A percentile compares a stretch with the other conserved stretches of the same genome.
phyloP scores from a whole-genome alignment of 192 early-diverging fungal species.

The Phycomyces nitens region DNA sequence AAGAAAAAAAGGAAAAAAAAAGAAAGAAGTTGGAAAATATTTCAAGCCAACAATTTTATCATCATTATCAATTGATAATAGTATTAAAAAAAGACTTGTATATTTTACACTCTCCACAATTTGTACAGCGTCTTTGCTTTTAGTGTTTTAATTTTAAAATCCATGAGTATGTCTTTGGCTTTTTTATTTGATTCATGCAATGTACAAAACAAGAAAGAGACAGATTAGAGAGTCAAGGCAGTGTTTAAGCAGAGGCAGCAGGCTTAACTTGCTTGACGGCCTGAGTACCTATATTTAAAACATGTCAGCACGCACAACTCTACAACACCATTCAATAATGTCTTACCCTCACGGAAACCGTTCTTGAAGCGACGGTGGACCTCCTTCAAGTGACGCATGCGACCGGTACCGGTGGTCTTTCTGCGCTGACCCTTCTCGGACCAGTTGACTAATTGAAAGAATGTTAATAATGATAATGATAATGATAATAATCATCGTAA shows the following conservation, averaged over 20 bases:
- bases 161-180: too few species aligned
- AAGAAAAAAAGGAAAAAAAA: too few species aligned
- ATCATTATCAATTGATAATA: too few species aligned
- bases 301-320: not conserved
- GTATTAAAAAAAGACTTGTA: too few species aligned
- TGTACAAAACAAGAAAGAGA: too few species aligned
- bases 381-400: conserved; percentile 95
- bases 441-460: conserved; percentile 79
- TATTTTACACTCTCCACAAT: too few species aligned
- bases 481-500: not conserved
- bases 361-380: conserved; percentile 95
- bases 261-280: conserved; percentile 16
- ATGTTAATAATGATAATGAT: conserved; percentile 5
- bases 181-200: too few species aligned
- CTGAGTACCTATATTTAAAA: conserved; percentile 17
- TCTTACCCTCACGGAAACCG: conserved; percentile 88
- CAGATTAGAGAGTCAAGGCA: too few species aligned
- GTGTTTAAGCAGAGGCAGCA: conserved; percentile 19
- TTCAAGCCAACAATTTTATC: too few species aligned
- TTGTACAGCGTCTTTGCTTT: too few species aligned
- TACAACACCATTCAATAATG: not conserved
- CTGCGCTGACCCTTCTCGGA: conserved; percentile 92
- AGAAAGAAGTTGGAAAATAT: too few species aligned
- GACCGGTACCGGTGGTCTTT: conserved; percentile 99
- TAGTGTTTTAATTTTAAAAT: too few species aligned